A percentile compares a stretch with the other conserved stretches of the same genome.
phyloP scores from a whole-genome alignment of 768 basidiomycete genomes.

The Tylopilus intermedius region DNA sequence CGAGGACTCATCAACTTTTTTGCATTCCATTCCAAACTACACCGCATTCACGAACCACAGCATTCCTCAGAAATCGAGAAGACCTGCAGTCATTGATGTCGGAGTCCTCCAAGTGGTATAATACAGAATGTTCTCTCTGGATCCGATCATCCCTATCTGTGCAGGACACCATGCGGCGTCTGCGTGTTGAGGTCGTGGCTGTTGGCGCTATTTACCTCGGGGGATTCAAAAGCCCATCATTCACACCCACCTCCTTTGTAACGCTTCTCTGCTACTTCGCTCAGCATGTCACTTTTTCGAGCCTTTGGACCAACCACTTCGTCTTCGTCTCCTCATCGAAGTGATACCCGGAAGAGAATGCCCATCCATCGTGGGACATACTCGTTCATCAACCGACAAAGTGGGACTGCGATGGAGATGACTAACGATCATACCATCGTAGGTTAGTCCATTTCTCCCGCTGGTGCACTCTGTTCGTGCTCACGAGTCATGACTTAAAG shows the following conservation, averaged over 20 bases:
- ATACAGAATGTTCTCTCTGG: constrained; percentile 13
- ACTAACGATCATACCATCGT: constrained; percentile 20
- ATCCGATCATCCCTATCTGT: constrained; percentile 1
- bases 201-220: constrained; percentile 3
- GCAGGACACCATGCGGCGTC: constrained; percentile 12
- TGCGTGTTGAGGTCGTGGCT: constrained; percentile 19
- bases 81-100: background rate
- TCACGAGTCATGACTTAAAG: constrained; percentile 9
- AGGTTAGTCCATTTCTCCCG: constrained; percentile 12
- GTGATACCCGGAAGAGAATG: constrained; percentile 17
- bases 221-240: constrained; percentile 12
- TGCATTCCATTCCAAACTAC: constrained; percentile 1
- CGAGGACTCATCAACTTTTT: constrained; percentile 1
- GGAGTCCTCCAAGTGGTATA: constrained; percentile 5
- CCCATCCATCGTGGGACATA: constrained; percentile 30
- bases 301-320: constrained; percentile 14
- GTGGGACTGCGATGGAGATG: constrained; percentile 31
- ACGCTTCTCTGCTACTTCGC: background rate
- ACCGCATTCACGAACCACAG: constrained; percentile 7
- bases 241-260: background rate
- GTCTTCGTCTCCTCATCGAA: constrained; percentile 11
- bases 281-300: constrained; percentile 21
- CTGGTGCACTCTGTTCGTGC: background rate
- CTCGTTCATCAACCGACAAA: constrained; percentile 29
- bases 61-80: constrained; percentile 19